phyloP scores from a whole-genome alignment of 176 grass and related monocot species.

The Tillandsia leiboldiana region DNA sequence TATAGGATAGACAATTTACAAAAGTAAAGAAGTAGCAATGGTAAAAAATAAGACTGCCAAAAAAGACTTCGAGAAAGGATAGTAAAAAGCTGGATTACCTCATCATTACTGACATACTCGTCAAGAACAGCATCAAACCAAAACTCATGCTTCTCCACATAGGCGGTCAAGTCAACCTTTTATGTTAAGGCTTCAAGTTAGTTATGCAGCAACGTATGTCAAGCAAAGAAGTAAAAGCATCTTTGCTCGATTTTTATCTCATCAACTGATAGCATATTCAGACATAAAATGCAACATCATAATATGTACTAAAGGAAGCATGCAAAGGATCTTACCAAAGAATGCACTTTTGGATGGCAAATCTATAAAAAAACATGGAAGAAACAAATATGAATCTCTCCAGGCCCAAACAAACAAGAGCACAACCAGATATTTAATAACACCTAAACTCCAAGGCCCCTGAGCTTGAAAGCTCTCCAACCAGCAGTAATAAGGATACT shows the following conservation, averaged over 20 bases:
- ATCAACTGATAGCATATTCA: not conserved
- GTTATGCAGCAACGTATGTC: not conserved
- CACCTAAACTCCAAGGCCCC: too few relatives aligned
- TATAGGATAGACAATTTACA: not conserved
- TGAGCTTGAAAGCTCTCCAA: too few relatives aligned
- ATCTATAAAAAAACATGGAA: too few relatives aligned
- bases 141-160: conserved; percentile 91
- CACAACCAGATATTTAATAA: too few relatives aligned
- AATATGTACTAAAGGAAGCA: not conserved
- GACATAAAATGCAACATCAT: not conserved
- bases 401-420: too few relatives aligned
- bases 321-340: not conserved
- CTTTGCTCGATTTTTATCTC: not conserved
- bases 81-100: conserved; percentile 34
- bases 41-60: not conserved
- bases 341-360: not conserved
- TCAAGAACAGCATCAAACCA: conserved; percentile 96
- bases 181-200: conserved; percentile 29
- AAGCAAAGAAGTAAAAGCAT: not conserved
- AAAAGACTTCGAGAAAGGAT: too few relatives aligned
- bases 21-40: not conserved
- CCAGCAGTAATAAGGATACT: too few relatives aligned
- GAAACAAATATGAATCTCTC: too few relatives aligned
- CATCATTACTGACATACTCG: conserved; percentile 86
- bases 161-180: conserved; percentile 97